Conservation (phyloP, 2,329 filamentous ascomycete species). For the Colletotrichum lini region DNA sequence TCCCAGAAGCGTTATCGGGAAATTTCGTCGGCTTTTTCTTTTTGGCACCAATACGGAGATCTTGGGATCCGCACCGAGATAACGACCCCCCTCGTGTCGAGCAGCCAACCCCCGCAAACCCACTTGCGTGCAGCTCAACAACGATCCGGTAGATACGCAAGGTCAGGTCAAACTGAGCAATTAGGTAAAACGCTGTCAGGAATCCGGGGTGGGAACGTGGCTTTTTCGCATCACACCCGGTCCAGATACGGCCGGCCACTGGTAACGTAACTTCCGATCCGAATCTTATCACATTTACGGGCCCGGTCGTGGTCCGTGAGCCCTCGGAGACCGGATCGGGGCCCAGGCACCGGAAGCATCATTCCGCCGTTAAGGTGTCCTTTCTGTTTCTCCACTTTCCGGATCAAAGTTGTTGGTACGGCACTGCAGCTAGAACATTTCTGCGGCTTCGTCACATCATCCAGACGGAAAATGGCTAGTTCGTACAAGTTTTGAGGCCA, state of each 20-base stretch:
- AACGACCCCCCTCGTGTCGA: constrained; percentile 5
- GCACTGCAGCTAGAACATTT: too few relatives aligned
- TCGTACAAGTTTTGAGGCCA: background rate
- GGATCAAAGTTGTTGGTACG: too few relatives aligned
- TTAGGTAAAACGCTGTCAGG: background rate
- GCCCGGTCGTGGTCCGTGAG: background rate
- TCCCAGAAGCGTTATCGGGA: constrained; percentile 28
- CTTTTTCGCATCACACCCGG: background rate
- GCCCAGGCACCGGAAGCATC: too few relatives aligned
- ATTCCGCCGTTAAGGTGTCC: background rate
- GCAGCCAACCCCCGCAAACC: constrained; percentile 10
- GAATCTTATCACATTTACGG: background rate
- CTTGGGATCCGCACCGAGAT: constrained; percentile 1
- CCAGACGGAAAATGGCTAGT: too few relatives aligned
- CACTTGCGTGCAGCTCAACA: background rate
- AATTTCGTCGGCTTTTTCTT: constrained; percentile 32
- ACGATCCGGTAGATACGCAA: constrained; percentile 2
- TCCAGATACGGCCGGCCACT: background rate
- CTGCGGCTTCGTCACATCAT: too few relatives aligned
- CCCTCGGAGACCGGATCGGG: background rate
- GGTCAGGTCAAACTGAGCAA: background rate
- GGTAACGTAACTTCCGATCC: background rate
- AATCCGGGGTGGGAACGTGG: background rate
- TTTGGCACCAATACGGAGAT: background rate
- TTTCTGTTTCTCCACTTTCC: background rate